These are phyloP conservation scores for Acer yangbiense DNA, from an alignment of 345 rosid genomes.

Conservation along the genomic window DNA sequence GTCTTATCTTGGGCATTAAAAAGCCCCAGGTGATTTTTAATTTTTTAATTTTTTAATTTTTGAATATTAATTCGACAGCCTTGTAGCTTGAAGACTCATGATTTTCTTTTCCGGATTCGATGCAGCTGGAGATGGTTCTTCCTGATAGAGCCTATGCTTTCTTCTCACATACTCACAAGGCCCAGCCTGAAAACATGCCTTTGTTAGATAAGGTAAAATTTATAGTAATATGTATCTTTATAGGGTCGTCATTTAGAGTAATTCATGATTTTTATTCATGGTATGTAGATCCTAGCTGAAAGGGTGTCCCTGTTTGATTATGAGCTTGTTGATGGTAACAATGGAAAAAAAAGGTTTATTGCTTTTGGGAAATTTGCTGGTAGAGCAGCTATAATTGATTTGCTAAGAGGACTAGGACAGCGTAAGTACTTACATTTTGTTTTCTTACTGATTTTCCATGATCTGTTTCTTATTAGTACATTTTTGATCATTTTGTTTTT, in stretches of 20 bases:
- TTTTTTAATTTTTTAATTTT: not conserved
- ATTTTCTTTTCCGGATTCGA: not conserved
- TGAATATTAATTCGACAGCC: not conserved
- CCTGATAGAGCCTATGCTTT: slow-evolving; percentile 58
- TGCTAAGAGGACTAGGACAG: slow-evolving; percentile 77
- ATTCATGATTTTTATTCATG: not conserved
- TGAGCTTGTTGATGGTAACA: slow-evolving; percentile 77
- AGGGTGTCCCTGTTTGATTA: slow-evolving; percentile 79
- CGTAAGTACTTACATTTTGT: slow-evolving; percentile 26
- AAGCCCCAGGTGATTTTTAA: slow-evolving; percentile 41
- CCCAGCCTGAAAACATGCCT: slow-evolving; percentile 57
- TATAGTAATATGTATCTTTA: not conserved
- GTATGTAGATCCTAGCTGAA: slow-evolving; percentile 62
- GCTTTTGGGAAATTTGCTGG: slow-evolving; percentile 94
- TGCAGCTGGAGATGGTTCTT: slow-evolving; percentile 55
- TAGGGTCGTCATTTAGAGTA: too few species aligned
- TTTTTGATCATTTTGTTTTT: not conserved
- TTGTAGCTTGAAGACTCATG: not conserved
- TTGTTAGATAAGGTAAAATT: slow-evolving; percentile 48
- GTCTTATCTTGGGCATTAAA: slow-evolving; percentile 76
- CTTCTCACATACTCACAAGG: slow-evolving; percentile 63
- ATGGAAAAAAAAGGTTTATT: slow-evolving; percentile 58
- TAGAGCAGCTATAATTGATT: slow-evolving; percentile 87
- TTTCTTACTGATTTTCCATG: too few species aligned
- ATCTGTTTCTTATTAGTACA: too few species aligned